Conservation (phyloP, 2,329 filamentous ascomycete species). For the Beauveria bassiana region DNA sequence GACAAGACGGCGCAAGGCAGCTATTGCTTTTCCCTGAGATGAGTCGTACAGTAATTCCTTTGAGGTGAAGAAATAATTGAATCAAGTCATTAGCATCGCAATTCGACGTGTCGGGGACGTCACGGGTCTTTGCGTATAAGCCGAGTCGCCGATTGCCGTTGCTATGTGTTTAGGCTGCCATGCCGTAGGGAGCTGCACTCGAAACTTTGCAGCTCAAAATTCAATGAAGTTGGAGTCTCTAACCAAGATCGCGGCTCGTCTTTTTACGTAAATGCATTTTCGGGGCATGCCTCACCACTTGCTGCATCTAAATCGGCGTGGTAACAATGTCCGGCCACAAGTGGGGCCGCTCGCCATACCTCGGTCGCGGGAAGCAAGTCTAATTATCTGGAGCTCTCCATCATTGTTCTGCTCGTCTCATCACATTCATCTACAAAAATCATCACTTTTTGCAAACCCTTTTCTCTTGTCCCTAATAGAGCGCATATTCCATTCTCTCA, state of each 20-base stretch:
- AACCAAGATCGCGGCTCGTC: no score
- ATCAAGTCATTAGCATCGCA: no score
- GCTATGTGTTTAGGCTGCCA: no score
- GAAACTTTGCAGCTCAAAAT: no score
- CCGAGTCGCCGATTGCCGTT: no score
- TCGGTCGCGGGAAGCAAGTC: slow-evolving; percentile 3
- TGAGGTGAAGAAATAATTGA: fast-evolving
- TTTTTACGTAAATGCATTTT: not conserved
- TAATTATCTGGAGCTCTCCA: not conserved
- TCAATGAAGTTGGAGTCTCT: no score
- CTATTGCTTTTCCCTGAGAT: no score
- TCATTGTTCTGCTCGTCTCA: not conserved
- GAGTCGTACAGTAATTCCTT: no score
- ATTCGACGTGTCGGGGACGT: no score
- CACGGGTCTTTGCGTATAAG: no score
- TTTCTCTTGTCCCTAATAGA: not conserved
- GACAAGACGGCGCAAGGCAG: no score
- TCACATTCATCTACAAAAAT: not conserved
- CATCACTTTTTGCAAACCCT: not conserved
- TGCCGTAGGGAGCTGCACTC: no score
- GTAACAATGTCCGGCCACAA: not conserved
- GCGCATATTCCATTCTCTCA: not conserved
- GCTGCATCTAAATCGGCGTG: not conserved
- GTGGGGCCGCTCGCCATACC: slow-evolving; percentile 7
- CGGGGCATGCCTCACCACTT: not conserved